phyloP scores from a whole-genome alignment of 257 asterid genomes.

The Perilla frutescens region DNA sequence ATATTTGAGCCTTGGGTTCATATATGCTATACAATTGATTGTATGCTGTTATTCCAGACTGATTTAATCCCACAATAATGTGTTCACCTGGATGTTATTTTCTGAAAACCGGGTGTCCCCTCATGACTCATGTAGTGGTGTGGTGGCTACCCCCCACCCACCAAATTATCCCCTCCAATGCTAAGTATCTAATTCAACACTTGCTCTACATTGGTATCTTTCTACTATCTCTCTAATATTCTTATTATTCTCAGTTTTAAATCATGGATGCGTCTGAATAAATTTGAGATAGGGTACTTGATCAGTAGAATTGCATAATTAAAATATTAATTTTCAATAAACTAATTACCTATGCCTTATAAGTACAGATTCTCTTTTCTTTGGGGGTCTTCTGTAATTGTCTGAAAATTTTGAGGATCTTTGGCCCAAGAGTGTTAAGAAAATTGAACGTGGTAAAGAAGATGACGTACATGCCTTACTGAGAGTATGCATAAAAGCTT shows the following conservation, averaged over 20 bases:
- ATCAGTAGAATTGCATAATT: constrained; percentile 2
- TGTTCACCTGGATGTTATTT: neutral
- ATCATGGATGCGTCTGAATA: neutral
- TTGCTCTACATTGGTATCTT: neutral
- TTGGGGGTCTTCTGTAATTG: neutral
- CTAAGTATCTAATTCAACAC: neutral
- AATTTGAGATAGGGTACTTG: neutral
- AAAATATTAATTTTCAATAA: constrained; percentile 2
- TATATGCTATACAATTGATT: neutral
- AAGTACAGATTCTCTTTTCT: too few relatives aligned
- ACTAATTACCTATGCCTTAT: neutral
- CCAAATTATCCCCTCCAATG: neutral
- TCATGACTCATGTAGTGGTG: neutral
- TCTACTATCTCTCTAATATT: neutral
- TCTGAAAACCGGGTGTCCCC: neutral
- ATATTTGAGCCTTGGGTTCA: constrained; percentile 14
- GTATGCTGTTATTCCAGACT: neutral
- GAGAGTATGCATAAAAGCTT: neutral
- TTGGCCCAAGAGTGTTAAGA: neutral
- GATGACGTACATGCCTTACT: neutral
- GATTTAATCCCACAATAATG: neutral
- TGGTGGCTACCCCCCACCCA: neutral
- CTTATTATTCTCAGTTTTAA: neutral
- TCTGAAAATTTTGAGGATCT: constrained; percentile 5
- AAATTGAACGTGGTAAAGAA: neutral